phyloP scores from a whole-genome alignment of 805 yeast species.

The Wickerhamiella nectarea region DNA sequence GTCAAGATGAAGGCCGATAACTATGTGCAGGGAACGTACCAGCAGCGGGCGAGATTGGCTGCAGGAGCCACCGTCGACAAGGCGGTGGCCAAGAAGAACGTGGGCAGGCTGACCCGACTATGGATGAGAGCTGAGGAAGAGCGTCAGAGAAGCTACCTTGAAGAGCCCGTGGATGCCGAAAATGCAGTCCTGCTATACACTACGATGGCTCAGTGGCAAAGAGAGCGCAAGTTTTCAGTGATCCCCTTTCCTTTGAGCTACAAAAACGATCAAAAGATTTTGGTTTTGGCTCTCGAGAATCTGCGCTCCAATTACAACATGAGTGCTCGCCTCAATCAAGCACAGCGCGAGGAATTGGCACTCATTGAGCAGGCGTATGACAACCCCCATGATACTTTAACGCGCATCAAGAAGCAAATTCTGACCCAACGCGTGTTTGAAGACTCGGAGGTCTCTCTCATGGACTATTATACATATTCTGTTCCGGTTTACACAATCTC shows the following conservation, averaged over 20 bases:
- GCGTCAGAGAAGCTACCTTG: slow-evolving; percentile 63
- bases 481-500: slow-evolving; percentile 80
- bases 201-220: slow-evolving; percentile 86
- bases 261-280: slow-evolving; percentile 82
- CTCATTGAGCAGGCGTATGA: slow-evolving; percentile 93
- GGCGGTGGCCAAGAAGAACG: slow-evolving; percentile 81
- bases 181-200: slow-evolving; percentile 81
- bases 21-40: slow-evolving; percentile 88
- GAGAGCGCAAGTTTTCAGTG: slow-evolving; percentile 65
- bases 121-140: slow-evolving; percentile 92
- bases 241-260: slow-evolving; percentile 91
- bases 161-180: slow-evolving; percentile 71
- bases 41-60: slow-evolving; percentile 75
- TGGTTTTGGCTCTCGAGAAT: slow-evolving; percentile 79
- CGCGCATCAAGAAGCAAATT: slow-evolving; percentile 66
- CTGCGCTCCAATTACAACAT: slow-evolving; percentile 69
- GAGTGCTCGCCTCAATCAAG: slow-evolving; percentile 63
- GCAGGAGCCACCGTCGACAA: slow-evolving; percentile 90
- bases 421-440: slow-evolving; percentile 85
- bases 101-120: slow-evolving; percentile 79
- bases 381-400: slow-evolving; percentile 85
- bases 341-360: slow-evolving; percentile 85
- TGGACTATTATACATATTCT: slow-evolving; percentile 75
- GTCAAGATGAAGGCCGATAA: slow-evolving; percentile 93
- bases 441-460: slow-evolving; percentile 75